Conservation (phyloP, 164 flowering plant species). For the Platanus orientalis region DNA sequence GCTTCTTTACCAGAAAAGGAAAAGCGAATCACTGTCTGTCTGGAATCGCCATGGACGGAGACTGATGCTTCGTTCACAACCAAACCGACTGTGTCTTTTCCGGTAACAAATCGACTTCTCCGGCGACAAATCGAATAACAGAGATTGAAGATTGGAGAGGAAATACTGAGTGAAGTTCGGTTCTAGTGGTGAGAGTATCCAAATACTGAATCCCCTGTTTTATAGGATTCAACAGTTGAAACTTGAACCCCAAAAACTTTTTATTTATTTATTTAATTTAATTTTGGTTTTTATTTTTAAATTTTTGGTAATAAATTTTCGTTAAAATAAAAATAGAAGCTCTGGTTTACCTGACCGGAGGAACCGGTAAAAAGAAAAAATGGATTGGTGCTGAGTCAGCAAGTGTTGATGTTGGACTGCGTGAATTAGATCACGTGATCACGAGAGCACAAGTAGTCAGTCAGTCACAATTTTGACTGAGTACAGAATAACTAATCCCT, state of each 20-base stretch:
- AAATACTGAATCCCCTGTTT: conserved; percentile 40
- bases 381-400: no score
- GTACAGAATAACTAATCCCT: no score
- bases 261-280: not conserved
- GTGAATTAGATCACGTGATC: no score
- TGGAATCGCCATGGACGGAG: not conserved
- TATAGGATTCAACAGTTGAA: conserved; percentile 61
- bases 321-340: no score
- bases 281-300: not conserved
- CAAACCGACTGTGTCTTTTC: not conserved
- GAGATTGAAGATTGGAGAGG: not conserved
- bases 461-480: no score
- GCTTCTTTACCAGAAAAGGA: not conserved
- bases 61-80: not conserved
- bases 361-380: no score
- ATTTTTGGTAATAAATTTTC: no score
- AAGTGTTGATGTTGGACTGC: no score
- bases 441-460: no score
- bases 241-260: conserved; percentile 13
- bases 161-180: not conserved
- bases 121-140: no score
- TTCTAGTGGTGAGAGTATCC: conserved; percentile 6
- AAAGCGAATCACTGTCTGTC: not conserved
- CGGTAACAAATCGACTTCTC: no score
- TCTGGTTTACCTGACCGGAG: no score